A percentile compares a stretch with the other conserved stretches of the same genome.
phyloP scores from a whole-genome alignment of 176 grass and related monocot genomes.

The Calamus simplicifolius region DNA sequence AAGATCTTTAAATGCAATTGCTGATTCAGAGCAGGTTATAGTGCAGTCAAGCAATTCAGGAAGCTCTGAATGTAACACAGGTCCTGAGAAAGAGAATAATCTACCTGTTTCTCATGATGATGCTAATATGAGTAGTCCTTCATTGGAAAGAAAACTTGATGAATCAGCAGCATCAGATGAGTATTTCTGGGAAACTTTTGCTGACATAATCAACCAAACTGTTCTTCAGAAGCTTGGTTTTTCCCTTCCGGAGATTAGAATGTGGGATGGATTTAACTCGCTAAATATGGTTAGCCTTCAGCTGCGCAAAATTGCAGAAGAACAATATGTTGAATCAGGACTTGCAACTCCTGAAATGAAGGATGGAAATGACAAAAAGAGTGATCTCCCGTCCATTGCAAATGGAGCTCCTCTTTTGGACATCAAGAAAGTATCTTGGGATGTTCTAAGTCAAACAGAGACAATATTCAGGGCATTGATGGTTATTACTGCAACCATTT shows the following conservation, averaged over 20 bases:
- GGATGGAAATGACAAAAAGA: slow-evolving; percentile 22
- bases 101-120: slow-evolving; percentile 18
- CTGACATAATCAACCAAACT: slow-evolving; percentile 46
- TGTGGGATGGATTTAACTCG: slow-evolving; percentile 65
- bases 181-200: slow-evolving; percentile 79
- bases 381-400: slow-evolving; percentile 19
- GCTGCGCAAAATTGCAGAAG: slow-evolving; percentile 56
- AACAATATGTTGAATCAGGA: slow-evolving; percentile 75
- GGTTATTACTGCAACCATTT: slow-evolving; percentile 59
- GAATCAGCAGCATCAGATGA: slow-evolving; percentile 37
- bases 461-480: slow-evolving; percentile 86
- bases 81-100: slow-evolving; percentile 22
- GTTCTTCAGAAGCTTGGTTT: slow-evolving; percentile 65
- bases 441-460: slow-evolving; percentile 83
- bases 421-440: slow-evolving; percentile 66
- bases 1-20: slow-evolving; percentile 15
- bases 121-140: slow-evolving; percentile 8
- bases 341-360: slow-evolving; percentile 43
- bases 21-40: slow-evolving; percentile 21
- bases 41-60: slow-evolving; percentile 25
- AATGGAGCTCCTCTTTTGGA: slow-evolving; percentile 46
- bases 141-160: slow-evolving; percentile 22
- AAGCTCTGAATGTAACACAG: slow-evolving; percentile 14
- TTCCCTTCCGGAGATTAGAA: slow-evolving; percentile 82
- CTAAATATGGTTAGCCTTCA: slow-evolving; percentile 55